phyloP scores from a whole-genome alignment of 1,284 basidiomycete genomes.

The Apiotrichum domesticum region DNA sequence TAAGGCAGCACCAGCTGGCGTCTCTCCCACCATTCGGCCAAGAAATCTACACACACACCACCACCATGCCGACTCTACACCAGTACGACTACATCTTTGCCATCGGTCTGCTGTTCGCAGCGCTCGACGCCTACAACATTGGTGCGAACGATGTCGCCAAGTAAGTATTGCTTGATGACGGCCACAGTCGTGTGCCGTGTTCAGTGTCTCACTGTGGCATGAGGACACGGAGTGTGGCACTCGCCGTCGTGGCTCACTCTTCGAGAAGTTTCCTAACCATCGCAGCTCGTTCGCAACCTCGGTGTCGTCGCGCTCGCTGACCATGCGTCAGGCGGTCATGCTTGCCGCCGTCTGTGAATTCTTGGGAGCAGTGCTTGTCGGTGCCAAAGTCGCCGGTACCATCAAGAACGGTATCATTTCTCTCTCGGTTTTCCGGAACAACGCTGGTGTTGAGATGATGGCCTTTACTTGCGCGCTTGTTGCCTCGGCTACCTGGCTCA shows the following conservation, averaged over 20 bases:
- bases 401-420: constrained; percentile 51
- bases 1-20: neutral
- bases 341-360: constrained; percentile 50
- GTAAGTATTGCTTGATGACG: constrained; percentile 1
- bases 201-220: neutral
- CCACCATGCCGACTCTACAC: constrained; percentile 52
- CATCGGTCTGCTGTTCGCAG: constrained; percentile 46
- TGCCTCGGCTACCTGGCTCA: constrained; percentile 47
- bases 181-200: neutral
- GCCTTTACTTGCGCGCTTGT: constrained; percentile 49
- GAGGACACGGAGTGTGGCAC: neutral
- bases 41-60: no score
- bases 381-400: constrained; percentile 48
- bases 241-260: no score
- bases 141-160: constrained; percentile 47
- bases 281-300: constrained; percentile 50
- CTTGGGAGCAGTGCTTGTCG: constrained; percentile 47
- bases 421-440: constrained; percentile 42
- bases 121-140: constrained; percentile 51
- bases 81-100: constrained; percentile 50
- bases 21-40: no score
- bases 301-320: constrained; percentile 49
- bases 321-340: constrained; percentile 47
- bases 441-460: constrained; percentile 50
- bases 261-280: neutral